Percentiles rank a stretch among this genome's conserved stretches.
phyloP scores from a whole-genome alignment of 257 asterid genomes.

The Rauvolfia tetraphylla region DNA sequence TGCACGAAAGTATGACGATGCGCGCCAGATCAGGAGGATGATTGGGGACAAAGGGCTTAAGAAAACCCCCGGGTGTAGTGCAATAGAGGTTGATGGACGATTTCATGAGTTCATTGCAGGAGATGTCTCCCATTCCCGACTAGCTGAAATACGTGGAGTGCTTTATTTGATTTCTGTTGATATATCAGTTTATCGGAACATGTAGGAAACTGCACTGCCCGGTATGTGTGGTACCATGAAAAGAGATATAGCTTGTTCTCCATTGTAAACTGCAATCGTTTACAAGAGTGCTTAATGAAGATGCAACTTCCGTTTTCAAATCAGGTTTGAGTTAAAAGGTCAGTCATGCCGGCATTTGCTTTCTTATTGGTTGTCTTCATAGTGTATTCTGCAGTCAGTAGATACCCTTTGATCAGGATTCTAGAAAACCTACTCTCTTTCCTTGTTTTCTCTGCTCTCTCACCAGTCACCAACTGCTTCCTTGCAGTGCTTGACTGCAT shows the following conservation, averaged over 20 bases:
- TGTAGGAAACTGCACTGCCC: background rate
- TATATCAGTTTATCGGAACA: background rate
- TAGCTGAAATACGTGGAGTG: slow-evolving; percentile 25
- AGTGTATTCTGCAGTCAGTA: background rate
- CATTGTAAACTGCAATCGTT: background rate
- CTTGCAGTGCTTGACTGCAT: background rate
- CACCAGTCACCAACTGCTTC: background rate
- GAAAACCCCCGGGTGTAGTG: slow-evolving; percentile 39
- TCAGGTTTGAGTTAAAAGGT: background rate
- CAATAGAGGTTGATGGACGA: slow-evolving; percentile 37
- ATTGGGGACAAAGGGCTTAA: slow-evolving; percentile 38
- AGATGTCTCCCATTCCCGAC: slow-evolving; percentile 31
- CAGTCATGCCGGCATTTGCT: background rate
- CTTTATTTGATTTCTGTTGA: slow-evolving; percentile 25
- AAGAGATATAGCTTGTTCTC: background rate
- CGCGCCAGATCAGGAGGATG: slow-evolving; percentile 33
- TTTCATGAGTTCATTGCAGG: slow-evolving; percentile 36
- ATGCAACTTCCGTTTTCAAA: background rate
- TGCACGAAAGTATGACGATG: slow-evolving; percentile 31
- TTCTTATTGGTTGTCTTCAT: background rate
- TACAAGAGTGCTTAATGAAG: background rate
- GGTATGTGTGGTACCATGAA: background rate
- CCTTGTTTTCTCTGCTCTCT: background rate
- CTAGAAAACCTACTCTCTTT: background rate
- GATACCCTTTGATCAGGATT: background rate